Evolutionary conservation across 306 rosid genomes (phyloP).

Genomic region (Medicago ruthenica): DNA sequence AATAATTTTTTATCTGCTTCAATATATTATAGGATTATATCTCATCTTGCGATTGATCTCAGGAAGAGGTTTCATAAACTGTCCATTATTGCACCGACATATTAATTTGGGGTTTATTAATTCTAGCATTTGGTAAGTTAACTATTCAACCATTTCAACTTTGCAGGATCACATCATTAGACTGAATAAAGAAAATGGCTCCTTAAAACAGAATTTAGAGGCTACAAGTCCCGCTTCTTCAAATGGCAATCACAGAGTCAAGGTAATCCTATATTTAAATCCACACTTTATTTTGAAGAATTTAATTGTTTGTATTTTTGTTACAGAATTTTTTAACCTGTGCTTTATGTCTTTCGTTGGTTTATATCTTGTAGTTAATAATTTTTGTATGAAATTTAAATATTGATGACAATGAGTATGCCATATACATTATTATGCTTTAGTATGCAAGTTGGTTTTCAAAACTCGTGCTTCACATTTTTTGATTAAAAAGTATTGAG

Average conservation of each 20-base stretch:
- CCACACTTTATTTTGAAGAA: conserved; percentile 30
- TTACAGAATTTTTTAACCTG: neutral
- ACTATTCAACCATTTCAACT: conserved; percentile 40
- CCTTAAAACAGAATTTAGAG: conserved; percentile 77
- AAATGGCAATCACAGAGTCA: conserved; percentile 55
- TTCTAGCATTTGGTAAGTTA: conserved; percentile 34
- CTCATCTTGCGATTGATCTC: conserved; percentile 25
- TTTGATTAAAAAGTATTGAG: conserved; percentile 28
- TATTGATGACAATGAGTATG: conserved; percentile 1
- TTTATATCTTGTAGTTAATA: conserved; percentile 21
- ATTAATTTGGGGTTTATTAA: conserved; percentile 5
- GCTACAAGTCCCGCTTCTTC: conserved; percentile 55
- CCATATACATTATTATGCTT: conserved; percentile 2
- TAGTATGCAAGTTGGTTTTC: conserved; percentile 2
- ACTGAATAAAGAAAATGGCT: conserved; percentile 83
- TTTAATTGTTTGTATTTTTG: conserved; percentile 1
- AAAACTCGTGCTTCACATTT: conserved; percentile 16
- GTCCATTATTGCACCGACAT: conserved; percentile 11
- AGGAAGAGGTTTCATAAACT: neutral
- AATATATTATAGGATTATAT: conserved; percentile 14
- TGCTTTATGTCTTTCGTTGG: neutral
- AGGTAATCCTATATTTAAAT: conserved; percentile 51
- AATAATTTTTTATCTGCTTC: conserved; percentile 14
- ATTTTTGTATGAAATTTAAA: conserved; percentile 25
- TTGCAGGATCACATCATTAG: conserved; percentile 75